Base-by-base conservation (phyloP, 1,139 yeast genomes). In the Geotrichum klebahnii region DNA sequence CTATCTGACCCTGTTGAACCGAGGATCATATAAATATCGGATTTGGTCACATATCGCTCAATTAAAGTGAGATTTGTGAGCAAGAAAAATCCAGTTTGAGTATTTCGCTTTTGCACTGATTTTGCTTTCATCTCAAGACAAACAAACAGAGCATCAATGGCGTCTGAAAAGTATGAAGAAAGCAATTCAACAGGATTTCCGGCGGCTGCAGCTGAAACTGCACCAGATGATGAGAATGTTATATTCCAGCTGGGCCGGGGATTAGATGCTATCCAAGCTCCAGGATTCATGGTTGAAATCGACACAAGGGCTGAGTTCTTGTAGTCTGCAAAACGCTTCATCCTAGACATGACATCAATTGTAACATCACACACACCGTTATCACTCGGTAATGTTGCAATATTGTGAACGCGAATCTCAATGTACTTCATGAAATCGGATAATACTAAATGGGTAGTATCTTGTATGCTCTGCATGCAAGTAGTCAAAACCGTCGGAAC, bases 11-110 rank as follows among this genome's bases (percentile, higher is more conserved):
- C 96, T 3, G 73, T 64, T n/a, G 71, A 66, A 1, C 90, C 89
- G 44, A 89, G 67, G 23, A 82, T 74, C 38, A 70, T 72, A 55
- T 71, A 74, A 29, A 86, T 64, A 29, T 76, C 77, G 37, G 86
- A 76, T 53, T 85, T 74, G 57, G 82, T 79, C 22, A 85, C 73
- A 52, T 84, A 78, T 52, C 85, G 85, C 62, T 89, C 96, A 29
- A 87, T 76, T 57, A 88, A 73, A 33, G 84, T 78, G 51, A 85
- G 70, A 62, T 89, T 88, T 53, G 84, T 81, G 23, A 89, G 72
- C 44, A 89, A 67, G 61, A 83, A 80, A 58, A 81, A 79, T 1
- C 97, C 97, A 37, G 74, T 68, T 12, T 74, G 70, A 32, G 70
- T 56, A 23, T 57, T 60, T 46, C 61, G 59, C 35, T 63, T 61